Conservation (phyloP, 345 rosid species). For the Lepidium sativum region DNA sequence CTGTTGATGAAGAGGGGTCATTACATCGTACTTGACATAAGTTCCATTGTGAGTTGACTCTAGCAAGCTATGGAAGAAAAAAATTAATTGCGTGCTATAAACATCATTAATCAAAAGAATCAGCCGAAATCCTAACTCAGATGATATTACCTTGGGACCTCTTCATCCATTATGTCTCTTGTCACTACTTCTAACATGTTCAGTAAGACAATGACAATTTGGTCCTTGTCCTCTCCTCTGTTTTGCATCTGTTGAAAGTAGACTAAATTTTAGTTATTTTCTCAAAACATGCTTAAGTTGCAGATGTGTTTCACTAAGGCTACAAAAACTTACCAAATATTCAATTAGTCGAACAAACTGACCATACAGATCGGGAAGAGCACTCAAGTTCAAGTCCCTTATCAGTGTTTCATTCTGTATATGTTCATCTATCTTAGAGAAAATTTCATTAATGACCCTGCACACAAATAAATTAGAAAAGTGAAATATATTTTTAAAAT, state of each 20-base stretch:
- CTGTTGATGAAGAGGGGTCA: conserved; percentile 49
- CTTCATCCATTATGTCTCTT: conserved; percentile 55
- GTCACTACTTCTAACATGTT: conserved; percentile 54
- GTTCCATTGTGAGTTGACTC: conserved; percentile 41
- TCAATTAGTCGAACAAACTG: conserved; percentile 67
- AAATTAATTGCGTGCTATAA: background rate
- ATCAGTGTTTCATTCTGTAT: conserved; percentile 29
- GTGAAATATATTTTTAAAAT: background rate
- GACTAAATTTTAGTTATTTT: background rate
- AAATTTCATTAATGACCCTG: conserved; percentile 58
- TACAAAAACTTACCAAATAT: conserved; percentile 46
- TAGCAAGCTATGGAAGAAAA: conserved; percentile 25
- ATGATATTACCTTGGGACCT: conserved; percentile 34
- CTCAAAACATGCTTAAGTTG: background rate
- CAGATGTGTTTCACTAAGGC: conserved; percentile 2
- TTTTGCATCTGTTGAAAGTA: conserved; percentile 32
- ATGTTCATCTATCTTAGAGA: conserved; percentile 42
- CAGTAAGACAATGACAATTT: conserved; percentile 44
- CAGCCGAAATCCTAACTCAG: conserved; percentile 2
- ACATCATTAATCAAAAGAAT: conserved; percentile 3
- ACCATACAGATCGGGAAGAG: conserved; percentile 66
- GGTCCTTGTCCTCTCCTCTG: conserved; percentile 38
- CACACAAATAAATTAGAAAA: conserved; percentile 17
- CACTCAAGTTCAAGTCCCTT: conserved; percentile 48
- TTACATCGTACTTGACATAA: conserved; percentile 35